Evolutionary conservation across 1,284 basidiomycete genomes (phyloP), one percentile per base, ranked within the genome.

Genomic region (Abortiporus biennis): DNA sequence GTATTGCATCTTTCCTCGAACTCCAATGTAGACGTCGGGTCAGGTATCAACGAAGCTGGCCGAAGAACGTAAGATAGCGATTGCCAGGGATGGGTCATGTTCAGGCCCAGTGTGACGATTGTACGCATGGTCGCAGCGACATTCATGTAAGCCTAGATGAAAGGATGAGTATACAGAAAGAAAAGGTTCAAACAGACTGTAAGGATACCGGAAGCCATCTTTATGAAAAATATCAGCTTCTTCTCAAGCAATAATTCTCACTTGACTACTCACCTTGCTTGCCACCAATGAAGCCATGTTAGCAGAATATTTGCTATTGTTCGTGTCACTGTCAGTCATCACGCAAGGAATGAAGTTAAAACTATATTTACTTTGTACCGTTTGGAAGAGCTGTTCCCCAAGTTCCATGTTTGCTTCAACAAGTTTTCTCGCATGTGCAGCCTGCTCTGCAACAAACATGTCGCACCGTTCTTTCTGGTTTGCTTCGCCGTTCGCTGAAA

Each of bases 361-460:
- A 9, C 27, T 15, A 16, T 4, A 32, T 41, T 5, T 49, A 80
- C 80, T 71, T 72, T 84, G 80, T 11, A 78, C 51, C 19, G 73
- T 68, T 53, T 79, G 73, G 24, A 81, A 70, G 17, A 79, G 65
- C 34, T 74, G 63, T 45, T 76, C 68, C 33, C 79, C 76, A 0
- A 73, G 49, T 12, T 63, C 61, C 40, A 72, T 67, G 13, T 71
- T 57, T 16, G 66, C 64, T 38, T 76, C 71, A 2, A 74, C 65
- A 3, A 67, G 64, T 47, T 71, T 65, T 43, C 69, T 70, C 6
- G 79, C 77, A 32, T 69, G 61, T 40, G 68, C 69, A 6, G 77
- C 76, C 48, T 84, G 82, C 43, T 75, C 64, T 51, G 82, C 79
- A 34, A 76, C 73, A 56, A 84, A 83, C 11, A 76, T n/a, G n/a